Evolutionary conservation across 1,284 basidiomycete species (phyloP).

Genomic region (Albatrellus sp.): DNA sequence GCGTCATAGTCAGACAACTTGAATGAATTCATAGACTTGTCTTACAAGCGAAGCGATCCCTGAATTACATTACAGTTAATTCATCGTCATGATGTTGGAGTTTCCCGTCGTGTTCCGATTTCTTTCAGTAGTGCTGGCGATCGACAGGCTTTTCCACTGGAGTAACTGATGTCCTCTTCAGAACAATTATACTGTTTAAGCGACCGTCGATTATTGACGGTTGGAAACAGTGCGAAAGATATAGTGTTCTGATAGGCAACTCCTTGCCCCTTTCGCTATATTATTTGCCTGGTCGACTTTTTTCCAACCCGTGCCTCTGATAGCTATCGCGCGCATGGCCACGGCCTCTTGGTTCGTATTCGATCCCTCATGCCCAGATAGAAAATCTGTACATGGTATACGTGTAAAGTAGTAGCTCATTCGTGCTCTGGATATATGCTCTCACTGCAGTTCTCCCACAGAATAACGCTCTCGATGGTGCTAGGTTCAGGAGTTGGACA

Average conservation of each 20-base stretch:
- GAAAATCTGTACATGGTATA: constrained; percentile 43
- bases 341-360: too few relatives aligned
- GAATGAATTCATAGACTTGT: constrained; percentile 24
- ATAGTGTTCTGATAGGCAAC: constrained; percentile 36
- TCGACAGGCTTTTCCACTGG: constrained; percentile 36
- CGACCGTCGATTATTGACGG: constrained; percentile 51
- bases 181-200: constrained; percentile 43
- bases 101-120: not conserved
- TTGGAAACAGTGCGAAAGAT: constrained; percentile 43
- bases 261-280: not conserved
- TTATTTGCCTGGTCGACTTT: not conserved
- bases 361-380: constrained; percentile 28
- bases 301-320: constrained; percentile 21
- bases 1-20: constrained; percentile 1
- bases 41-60: not conserved
- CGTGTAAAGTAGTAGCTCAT: not conserved
- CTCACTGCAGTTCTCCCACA: constrained; percentile 12
- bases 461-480: constrained; percentile 42
- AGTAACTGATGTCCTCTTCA: constrained; percentile 43
- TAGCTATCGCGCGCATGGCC: too few relatives aligned
- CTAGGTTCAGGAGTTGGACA: constrained; percentile 60
- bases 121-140: not conserved
- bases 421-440: too few relatives aligned
- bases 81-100: not conserved
- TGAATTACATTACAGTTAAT: not conserved